Evolutionary conservation across 2,329 filamentous ascomycete species (phyloP).

Genomic region (Fusarium veterinarium): DNA sequence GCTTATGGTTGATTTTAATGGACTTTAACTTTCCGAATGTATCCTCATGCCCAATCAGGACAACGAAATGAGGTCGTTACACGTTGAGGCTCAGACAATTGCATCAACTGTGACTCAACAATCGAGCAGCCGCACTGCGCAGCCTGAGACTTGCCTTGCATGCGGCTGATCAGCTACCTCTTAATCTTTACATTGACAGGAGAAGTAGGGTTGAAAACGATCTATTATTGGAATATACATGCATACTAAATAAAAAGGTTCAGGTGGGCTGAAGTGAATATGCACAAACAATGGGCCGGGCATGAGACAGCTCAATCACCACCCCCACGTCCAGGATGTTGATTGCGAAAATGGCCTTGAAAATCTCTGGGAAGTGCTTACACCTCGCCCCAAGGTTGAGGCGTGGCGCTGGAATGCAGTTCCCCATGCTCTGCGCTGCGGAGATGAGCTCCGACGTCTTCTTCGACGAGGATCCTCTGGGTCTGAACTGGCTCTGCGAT

Average conservation of each 20-base stretch:
- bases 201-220: not conserved
- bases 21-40: rapidly evolving
- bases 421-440: not conserved
- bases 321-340: not conserved
- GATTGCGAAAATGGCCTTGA: not conserved
- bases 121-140: not conserved
- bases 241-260: not conserved
- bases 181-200: too few species aligned
- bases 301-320: not conserved
- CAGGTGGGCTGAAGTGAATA: not conserved
- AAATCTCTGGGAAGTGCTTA: not conserved
- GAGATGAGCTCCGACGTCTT: not conserved
- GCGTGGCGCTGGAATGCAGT: not conserved
- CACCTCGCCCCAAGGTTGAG: not conserved
- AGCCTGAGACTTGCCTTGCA: not conserved
- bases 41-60: rapidly evolving
- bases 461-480: not conserved
- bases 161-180: not conserved
- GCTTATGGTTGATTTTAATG: not conserved
- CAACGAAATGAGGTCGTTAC: too few species aligned
- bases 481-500: not conserved
- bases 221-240: not conserved
- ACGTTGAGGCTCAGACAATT: too few species aligned
- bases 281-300: rapidly evolving
- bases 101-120: too few species aligned